phyloP scores from a whole-genome alignment of 306 rosid species.

The Trifolium pratense region DNA sequence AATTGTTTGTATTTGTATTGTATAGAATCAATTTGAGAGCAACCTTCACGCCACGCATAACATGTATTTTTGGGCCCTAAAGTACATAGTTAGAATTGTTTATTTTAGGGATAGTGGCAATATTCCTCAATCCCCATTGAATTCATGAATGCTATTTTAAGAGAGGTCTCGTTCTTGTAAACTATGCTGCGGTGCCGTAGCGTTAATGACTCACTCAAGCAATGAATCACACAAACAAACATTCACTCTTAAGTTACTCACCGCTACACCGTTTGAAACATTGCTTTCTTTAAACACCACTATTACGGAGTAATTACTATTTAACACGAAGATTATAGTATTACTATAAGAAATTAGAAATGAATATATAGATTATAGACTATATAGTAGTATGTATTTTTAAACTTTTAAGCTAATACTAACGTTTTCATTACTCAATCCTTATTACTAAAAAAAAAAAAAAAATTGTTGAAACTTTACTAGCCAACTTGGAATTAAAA shows the following conservation, averaged over 20 bases:
- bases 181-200: slow-evolving; percentile 38
- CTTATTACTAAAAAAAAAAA: background rate
- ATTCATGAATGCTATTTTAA: slow-evolving; percentile 7
- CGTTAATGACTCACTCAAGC: slow-evolving; percentile 9
- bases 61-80: slow-evolving; percentile 7
- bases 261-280: background rate
- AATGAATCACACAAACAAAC: background rate
- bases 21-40: background rate
- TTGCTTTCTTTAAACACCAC: background rate
- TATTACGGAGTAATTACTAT: too few species aligned
- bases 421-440: background rate
- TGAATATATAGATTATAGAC: too few species aligned
- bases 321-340: too few species aligned
- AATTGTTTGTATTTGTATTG: background rate
- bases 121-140: background rate
- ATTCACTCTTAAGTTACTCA: background rate
- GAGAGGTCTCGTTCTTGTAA: background rate
- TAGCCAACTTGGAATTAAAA: background rate
- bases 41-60: slow-evolving; percentile 37
- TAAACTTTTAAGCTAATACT: too few species aligned
- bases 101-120: background rate
- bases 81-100: background rate
- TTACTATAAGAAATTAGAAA: too few species aligned
- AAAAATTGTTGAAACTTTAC: background rate
- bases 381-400: background rate